Percentiles rank a stretch among this genome's conserved stretches.
Conservation (phyloP, 495 filamentous ascomycete species). For the Penicillium mononematosum region DNA sequence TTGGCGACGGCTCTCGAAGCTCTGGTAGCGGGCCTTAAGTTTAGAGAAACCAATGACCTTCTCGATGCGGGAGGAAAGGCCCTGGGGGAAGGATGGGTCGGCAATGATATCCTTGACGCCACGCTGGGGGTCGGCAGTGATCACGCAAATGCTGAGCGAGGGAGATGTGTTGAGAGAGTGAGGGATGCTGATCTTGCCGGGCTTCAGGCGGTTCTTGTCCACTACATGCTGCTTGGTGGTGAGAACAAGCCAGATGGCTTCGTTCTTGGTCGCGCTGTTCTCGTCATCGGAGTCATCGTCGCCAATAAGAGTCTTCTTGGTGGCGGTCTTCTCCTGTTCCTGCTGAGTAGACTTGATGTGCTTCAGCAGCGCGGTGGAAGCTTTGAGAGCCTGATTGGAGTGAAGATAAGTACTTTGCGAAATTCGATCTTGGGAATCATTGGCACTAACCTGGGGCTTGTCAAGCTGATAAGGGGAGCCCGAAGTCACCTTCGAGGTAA, state of each 20-base stretch:
- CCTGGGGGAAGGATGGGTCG: slow-evolving; percentile 69
- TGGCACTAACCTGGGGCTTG: slow-evolving; percentile 53
- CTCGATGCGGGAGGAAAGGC: slow-evolving; percentile 68
- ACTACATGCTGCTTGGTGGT: slow-evolving; percentile 87
- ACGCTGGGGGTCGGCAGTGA: slow-evolving; percentile 83
- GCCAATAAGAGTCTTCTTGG: slow-evolving; percentile 73
- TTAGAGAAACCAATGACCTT: slow-evolving; percentile 81
- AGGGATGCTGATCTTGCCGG: slow-evolving; percentile 62
- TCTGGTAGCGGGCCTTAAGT: slow-evolving; percentile 78
- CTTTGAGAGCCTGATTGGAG: slow-evolving; percentile 62
- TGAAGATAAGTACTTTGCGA: slow-evolving; percentile 23
- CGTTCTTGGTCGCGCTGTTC: slow-evolving; percentile 47
- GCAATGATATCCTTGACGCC: slow-evolving; percentile 83
- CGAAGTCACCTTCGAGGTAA: slow-evolving; percentile 52
- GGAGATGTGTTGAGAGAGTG: slow-evolving; percentile 65
- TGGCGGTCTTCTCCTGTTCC: slow-evolving; percentile 52
- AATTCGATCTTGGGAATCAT: slow-evolving; percentile 2
- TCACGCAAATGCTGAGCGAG: slow-evolving; percentile 73
- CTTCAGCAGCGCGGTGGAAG: slow-evolving; percentile 74
- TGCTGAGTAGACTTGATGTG: slow-evolving; percentile 71
- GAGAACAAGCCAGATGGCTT: slow-evolving; percentile 78
- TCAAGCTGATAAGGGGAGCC: slow-evolving; percentile 67
- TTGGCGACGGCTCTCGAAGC: slow-evolving; percentile 81
- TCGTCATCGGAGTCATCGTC: slow-evolving; percentile 52
- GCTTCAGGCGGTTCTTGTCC: slow-evolving; percentile 75